Evolutionary conservation across 192 early-diverging fungal genomes (phyloP), one percentile per base, ranked within the genome.

Genomic region (Coemansia sp.): DNA sequence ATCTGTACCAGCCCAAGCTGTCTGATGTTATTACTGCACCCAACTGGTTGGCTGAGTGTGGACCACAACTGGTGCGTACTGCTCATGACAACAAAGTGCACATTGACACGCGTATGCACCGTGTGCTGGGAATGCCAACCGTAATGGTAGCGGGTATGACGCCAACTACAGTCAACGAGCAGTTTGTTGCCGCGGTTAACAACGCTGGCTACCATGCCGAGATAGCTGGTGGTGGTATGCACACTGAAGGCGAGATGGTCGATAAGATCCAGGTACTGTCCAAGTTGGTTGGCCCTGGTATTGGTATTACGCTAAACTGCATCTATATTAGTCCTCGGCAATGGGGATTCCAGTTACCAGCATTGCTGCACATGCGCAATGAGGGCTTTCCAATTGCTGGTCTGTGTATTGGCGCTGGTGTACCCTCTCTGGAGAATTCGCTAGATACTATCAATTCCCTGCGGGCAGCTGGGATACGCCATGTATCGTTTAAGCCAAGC

Each of bases 141-240:
- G 66, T 98, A 37, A 95, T 95, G 96, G 92, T 95, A 50, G 91
- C 92, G 18, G 96, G 96, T 34, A 96, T 96, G 94, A 93, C 91
- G 2, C 94, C 93, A 5, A 90, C 88, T 4, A 96, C 96, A 5
- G 87, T 85, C 61, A 89, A 82, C 58, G 86, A 85, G 40, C 40
- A 81, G 15, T 92, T 96, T 75, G 91, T 94, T 10, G 84, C 89
- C 9, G 93, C 94, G 18, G 81, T 92, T 36, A 88, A 88, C 82
- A 93, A 92, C 37, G 88, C 94, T 31, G 96, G 96, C 0, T 98
- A 91, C 69, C 90, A 94, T 61, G 82, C 89, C 15, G 96, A 98
- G 73, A 73, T 96, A 17, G 94, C 92, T 47, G 93, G 92, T 34
- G 93, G 96, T 58, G 92, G 93, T 48, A 92, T 96, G 53, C 88